Conservation (phyloP, 2,329 filamentous ascomycete genomes). For the Calonectria henricotiae region DNA sequence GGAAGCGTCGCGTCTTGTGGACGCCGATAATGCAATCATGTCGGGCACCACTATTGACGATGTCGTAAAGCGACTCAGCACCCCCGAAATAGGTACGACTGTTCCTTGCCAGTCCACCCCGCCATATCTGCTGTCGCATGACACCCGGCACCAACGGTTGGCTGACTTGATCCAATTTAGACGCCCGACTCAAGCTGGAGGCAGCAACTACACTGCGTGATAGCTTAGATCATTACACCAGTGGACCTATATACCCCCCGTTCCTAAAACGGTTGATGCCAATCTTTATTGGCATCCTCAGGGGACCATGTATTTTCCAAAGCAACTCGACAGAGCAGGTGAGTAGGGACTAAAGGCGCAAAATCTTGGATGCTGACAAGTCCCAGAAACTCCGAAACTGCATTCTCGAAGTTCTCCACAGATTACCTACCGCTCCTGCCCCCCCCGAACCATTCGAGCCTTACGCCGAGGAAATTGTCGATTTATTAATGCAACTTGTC, state of each 20-base stretch:
- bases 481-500: slow-evolving; percentile 90
- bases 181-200: slow-evolving; percentile 85
- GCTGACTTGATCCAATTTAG: slow-evolving; percentile 63
- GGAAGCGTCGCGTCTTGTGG: slow-evolving; percentile 55
- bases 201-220: slow-evolving; percentile 91
- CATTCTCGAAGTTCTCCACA: slow-evolving; percentile 94
- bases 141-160: slow-evolving; percentile 13
- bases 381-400: slow-evolving; percentile 89
- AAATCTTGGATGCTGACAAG: slow-evolving; percentile 34
- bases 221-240: slow-evolving; percentile 90
- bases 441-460: slow-evolving; percentile 88
- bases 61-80: slow-evolving; percentile 74
- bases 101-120: slow-evolving; percentile 27
- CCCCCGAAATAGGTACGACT: slow-evolving; percentile 70
- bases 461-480: slow-evolving; percentile 90
- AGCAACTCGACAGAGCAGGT: slow-evolving; percentile 93
- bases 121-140: slow-evolving; percentile 45
- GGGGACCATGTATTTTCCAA: slow-evolving; percentile 90
- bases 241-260: slow-evolving; percentile 80
- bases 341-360: slow-evolving; percentile 50
- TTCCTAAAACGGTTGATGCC: slow-evolving; percentile 94
- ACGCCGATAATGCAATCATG: slow-evolving; percentile 71
- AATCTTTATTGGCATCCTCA: slow-evolving; percentile 88
- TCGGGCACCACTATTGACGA: slow-evolving; percentile 75
- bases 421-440: slow-evolving; percentile 80